phyloP scores from a whole-genome alignment of 495 filamentous ascomycete genomes.

The Penicillium pancosmium region DNA sequence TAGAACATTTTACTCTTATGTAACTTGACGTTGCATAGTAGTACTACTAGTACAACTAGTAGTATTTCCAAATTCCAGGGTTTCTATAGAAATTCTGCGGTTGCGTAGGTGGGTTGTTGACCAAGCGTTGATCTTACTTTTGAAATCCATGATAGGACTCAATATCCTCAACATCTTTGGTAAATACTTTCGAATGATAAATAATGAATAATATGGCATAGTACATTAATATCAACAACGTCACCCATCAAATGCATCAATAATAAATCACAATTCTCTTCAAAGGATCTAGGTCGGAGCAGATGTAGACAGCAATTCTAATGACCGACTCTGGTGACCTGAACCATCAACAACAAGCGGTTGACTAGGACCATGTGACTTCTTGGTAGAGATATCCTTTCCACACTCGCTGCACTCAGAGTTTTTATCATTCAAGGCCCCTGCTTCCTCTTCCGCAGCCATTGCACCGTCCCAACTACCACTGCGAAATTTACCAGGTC shows the following conservation, averaged over 20 bases:
- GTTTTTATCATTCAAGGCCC: conserved; percentile 1
- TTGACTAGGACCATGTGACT: conserved; percentile 19
- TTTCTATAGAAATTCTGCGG: no score
- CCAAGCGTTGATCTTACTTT: background rate
- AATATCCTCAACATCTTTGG: no score
- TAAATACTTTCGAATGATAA: background rate
- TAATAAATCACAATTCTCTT: conserved; percentile 1
- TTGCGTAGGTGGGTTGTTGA: no score
- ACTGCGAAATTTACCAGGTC: conserved; percentile 6
- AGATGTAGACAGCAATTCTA: conserved; percentile 20
- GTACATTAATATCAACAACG: conserved; percentile 10
- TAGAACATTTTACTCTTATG: no score
- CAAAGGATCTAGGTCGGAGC: conserved; percentile 19
- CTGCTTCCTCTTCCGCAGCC: background rate
- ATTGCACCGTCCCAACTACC: conserved; percentile 18
- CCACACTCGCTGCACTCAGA: conserved; percentile 5
- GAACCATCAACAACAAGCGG: conserved; percentile 48
- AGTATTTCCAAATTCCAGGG: no score
- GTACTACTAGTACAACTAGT: no score
- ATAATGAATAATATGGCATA: conserved; percentile 4
- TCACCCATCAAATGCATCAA: background rate
- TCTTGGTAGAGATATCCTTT: conserved; percentile 2
- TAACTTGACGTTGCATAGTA: no score
- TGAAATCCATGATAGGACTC: background rate
- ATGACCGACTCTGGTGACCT: conserved; percentile 22